Percentiles rank a stretch among this genome's conserved stretches.
phyloP scores from a whole-genome alignment of 2,329 filamentous ascomycete species.

The Alternaria ventricosa region DNA sequence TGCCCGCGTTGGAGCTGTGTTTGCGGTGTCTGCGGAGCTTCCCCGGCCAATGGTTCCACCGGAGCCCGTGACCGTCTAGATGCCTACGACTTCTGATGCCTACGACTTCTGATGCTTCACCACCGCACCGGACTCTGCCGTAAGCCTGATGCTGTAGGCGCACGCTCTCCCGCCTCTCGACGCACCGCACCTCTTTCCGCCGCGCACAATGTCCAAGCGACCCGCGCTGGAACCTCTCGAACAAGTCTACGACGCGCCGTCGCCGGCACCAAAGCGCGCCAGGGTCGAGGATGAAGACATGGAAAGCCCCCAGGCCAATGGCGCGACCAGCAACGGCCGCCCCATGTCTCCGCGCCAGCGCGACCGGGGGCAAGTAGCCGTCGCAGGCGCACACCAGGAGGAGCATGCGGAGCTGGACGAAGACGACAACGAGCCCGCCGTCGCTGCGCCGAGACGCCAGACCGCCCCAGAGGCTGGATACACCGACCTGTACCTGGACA shows the following conservation, averaged over 20 bases:
- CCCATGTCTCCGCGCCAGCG: slow-evolving; percentile 35
- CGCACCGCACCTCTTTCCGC: neutral
- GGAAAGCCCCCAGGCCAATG: slow-evolving; percentile 33
- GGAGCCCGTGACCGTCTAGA: slow-evolving; percentile 22
- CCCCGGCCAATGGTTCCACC: slow-evolving; percentile 25
- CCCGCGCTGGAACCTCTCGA: slow-evolving; percentile 55
- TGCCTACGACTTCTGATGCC: slow-evolving; percentile 32
- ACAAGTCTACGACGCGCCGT: slow-evolving; percentile 47
- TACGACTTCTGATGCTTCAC: slow-evolving; percentile 18
- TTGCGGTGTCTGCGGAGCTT: slow-evolving; percentile 32
- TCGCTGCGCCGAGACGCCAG: slow-evolving; percentile 68
- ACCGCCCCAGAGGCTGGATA: slow-evolving; percentile 84
- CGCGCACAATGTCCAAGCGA: slow-evolving; percentile 54
- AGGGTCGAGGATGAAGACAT: slow-evolving; percentile 54
- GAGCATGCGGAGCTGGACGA: slow-evolving; percentile 48
- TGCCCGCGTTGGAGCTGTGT: slow-evolving; percentile 35
- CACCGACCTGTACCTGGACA: slow-evolving; percentile 95
- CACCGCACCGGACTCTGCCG: neutral
- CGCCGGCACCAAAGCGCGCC: slow-evolving; percentile 57
- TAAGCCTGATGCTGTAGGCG: neutral
- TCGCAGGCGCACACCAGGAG: slow-evolving; percentile 43
- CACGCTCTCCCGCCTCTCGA: neutral
- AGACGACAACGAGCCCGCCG: slow-evolving; percentile 48
- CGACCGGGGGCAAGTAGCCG: slow-evolving; percentile 40
- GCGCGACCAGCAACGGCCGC: slow-evolving; percentile 36